Evolutionary conservation across 441 rosid genomes (phyloP), one percentile per base, ranked within the genome.

Genomic region (Pelargonium cotyledonis): DNA sequence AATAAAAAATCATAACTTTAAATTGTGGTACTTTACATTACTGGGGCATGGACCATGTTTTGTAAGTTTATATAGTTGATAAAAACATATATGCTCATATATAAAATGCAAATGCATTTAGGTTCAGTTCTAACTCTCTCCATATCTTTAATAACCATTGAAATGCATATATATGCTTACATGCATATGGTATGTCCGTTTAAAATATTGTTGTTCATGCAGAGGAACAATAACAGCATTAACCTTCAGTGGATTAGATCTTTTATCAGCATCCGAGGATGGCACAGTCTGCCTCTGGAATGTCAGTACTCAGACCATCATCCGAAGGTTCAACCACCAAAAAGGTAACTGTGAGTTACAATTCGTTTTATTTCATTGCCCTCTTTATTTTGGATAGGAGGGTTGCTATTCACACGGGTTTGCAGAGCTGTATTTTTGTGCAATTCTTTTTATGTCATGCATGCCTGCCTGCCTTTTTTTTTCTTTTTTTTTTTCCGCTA

Each of bases 221-320:
- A 85, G 89, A 16, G 83, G 80, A 74, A 63, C 80, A 5, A 81
- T 83, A 69, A 83, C 82, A 57, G 80, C 89, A 72, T 62, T 85
- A 78, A 68, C 78, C 41, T 75, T 83, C 72, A 65, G 84, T 8
- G 43, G 65, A 40, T 64, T 67, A 14, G 79, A 79, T 69, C 65
- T 85, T 70, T 57, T 85, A 80, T 85, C 89, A 16, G 83, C 87
- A 72, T 83, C 87, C 1, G 80, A 81, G 65, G 89, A 85, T 64
- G 61, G 77, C 74, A 83, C 80, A 21, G 72, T 83, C 68, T 81
- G 84, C 76, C 82, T 85, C 8, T 83, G 89, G 89, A 83, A 85
- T 75, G 66, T 78, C 8, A 7, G 35, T 26, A 67, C 53, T 14
- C 5, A 72, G 76, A 65, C 61, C 58, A 63, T 78, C n/a, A 26